Base-by-base conservation (phyloP, 163 green algal genomes). In the Chloromonas sp. region DNA sequence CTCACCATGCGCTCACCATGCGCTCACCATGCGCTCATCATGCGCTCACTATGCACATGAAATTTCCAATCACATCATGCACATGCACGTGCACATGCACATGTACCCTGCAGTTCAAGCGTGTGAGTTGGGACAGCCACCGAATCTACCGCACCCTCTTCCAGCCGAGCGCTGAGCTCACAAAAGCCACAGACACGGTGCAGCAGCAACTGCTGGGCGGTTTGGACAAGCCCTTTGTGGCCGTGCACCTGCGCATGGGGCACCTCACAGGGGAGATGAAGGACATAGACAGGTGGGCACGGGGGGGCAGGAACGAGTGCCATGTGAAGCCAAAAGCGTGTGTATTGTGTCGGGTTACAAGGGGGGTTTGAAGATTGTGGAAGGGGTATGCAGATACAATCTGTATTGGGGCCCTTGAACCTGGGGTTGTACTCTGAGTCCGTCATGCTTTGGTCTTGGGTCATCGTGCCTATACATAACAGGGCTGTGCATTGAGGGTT, bases 241-340 rank as follows among this genome's bases (percentile, higher is more conserved):
- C 77, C 2, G 77, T 81, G 57, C 77, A 81, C 36, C 77, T 81
- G 77, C 77, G 77, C 77, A 81, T 81, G 77, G 77, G 77, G 2
- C 77, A 81, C 36, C 77, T 81, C 36, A 57, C 60, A 15, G 77
- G 77, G n/a, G 77, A 81, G 77, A 60, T 61, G 36, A 60, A 61
- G 1, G 77, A 81, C 77, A 3, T 81, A 2, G 57, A 60, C 15
- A 60, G 77, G 77, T 81, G 77, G 11, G 66, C 8, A 36, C 36
- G 36, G 71, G 58, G 71, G 71, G 1, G 8, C 71, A 79, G 3
- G 36, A 36, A 36, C 36, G 36, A 36, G 36, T 36, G 36, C 36
- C 36, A 36, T 36, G 36, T 36, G 36, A 36, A 36, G 36, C 36
- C 36, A 36, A 36, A 36, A 36, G 36, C 36, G 36, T 36, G 36